Evolutionary conservation across 371 early-diverging fungal species (phyloP), one percentile per base, ranked within the genome.

Genomic region (Choanephora cucurbitarum): DNA sequence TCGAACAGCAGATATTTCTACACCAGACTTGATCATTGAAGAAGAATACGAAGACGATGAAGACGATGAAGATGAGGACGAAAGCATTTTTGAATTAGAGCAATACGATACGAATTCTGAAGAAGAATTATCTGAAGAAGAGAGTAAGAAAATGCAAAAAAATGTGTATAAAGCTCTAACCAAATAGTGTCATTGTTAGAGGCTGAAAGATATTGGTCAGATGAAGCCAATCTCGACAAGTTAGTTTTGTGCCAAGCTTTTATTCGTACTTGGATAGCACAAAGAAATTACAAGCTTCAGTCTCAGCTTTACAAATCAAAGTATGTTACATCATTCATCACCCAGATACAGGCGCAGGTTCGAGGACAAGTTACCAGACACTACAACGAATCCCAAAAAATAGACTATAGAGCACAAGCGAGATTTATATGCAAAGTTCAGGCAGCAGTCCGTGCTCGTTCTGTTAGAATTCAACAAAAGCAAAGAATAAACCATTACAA

Each of bases 401-500:
- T 56, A 7, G 49, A 37, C 2, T 54, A 58, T 23, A 57, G 60
- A 21, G 46, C 63, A 33, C 44, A 71, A 31, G 49, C 33, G 21
- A 63, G 62, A 51, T 60, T 71, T 24, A 57, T 47, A 17, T 60
- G 70, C 19, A 68, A 88, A 80, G 62, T 96, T 5, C 96, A 97
- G 85, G 83, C 91, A 0, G 70, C 69, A 31, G 58, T 69, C 44
- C 83, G 91, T 23, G 93, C 92, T 0, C 76, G 70, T 22, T 72
- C 91, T 17, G 80, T 73, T 21, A 79, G 93, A 17, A 63, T 66
- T 49, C 77, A 62, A n/a, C 81, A 86, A 57, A 63, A 79, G 10
- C 75, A 77, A n/a, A 78, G 76, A 5, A 66, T 80, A 39, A 74
- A 87, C 7, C 81, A 90, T 44, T 89, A 86, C 61, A 63, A 81